phyloP scores from a whole-genome alignment of 2,329 filamentous ascomycete species.

The Pyrenochaeta sp. region DNA sequence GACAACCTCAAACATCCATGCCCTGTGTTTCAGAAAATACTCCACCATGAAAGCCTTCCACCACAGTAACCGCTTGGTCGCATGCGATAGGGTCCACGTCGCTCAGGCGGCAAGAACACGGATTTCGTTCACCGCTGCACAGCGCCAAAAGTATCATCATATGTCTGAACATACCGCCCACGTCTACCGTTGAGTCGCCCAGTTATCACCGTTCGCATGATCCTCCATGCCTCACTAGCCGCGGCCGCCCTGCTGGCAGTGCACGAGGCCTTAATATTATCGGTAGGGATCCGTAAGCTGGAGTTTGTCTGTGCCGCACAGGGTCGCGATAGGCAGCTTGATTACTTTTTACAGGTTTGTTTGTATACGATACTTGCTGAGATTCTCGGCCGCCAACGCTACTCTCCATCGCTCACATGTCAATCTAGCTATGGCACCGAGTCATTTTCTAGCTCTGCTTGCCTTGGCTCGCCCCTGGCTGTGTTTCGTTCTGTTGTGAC shows the following conservation, averaged over 20 bases:
- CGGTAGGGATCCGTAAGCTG: slow-evolving; percentile 11
- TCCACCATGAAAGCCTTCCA: slow-evolving; percentile 21
- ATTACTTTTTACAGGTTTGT: slow-evolving; percentile 24
- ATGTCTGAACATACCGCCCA: slow-evolving; percentile 16
- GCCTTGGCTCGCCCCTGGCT: slow-evolving; percentile 15
- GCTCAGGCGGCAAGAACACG: slow-evolving; percentile 21
- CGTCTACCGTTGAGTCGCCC: slow-evolving; percentile 15
- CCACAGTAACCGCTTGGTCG: slow-evolving; percentile 23
- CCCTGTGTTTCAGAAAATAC: slow-evolving; percentile 33
- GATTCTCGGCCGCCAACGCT: slow-evolving; percentile 17
- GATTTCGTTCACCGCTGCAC: slow-evolving; percentile 20
- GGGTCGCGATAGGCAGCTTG: slow-evolving; percentile 18
- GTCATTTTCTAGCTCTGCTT: slow-evolving; percentile 18
- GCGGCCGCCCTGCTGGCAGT: slow-evolving; percentile 25
- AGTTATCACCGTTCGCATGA: slow-evolving; percentile 28
- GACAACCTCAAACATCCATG: slow-evolving; percentile 8
- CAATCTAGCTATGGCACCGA: slow-evolving; percentile 19
- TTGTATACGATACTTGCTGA: slow-evolving; percentile 24
- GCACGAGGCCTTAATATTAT: slow-evolving; percentile 21
- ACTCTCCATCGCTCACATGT: slow-evolving; percentile 24
- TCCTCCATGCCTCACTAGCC: slow-evolving; percentile 23
- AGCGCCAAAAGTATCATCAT: slow-evolving; percentile 19
- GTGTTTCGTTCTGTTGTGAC: slow-evolving; percentile 22
- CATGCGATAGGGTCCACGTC: slow-evolving; percentile 37
- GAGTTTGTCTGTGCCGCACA: slow-evolving; percentile 11